Percentiles rank a stretch among this genome's conserved stretches.
Conservation (phyloP, 1,284 basidiomycete species). For the Pseudozyma sp. region DNA sequence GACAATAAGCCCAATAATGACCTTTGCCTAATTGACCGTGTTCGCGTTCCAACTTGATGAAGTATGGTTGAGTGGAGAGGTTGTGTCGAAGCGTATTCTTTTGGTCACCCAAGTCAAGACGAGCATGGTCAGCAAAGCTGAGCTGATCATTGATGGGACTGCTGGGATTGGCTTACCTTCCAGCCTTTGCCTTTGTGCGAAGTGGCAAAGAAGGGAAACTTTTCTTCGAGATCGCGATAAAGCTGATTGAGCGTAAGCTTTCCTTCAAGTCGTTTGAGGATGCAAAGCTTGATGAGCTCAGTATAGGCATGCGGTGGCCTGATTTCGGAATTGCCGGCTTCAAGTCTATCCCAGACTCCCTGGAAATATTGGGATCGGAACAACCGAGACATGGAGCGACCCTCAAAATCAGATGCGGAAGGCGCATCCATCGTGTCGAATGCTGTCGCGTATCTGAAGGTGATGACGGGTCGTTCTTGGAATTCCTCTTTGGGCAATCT, state of each 20-base stretch:
- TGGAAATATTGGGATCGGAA: slow-evolving; percentile 36
- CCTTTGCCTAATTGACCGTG: slow-evolving; percentile 40
- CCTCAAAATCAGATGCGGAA: background rate
- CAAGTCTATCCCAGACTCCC: slow-evolving; percentile 27
- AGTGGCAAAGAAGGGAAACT: slow-evolving; percentile 40
- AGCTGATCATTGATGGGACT: background rate
- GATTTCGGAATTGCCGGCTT: slow-evolving; percentile 11
- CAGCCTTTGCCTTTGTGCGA: slow-evolving; percentile 37
- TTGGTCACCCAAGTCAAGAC: background rate
- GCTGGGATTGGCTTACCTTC: slow-evolving; percentile 26
- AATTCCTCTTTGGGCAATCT: no score
- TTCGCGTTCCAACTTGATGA: slow-evolving; percentile 45
- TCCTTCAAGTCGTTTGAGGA: slow-evolving; percentile 34
- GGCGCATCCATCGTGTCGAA: no score
- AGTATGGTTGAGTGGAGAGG: slow-evolving; percentile 46
- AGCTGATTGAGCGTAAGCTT: slow-evolving; percentile 46
- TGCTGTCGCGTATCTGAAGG: background rate
- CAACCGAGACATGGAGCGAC: slow-evolving; percentile 14
- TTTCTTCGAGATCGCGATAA: slow-evolving; percentile 38
- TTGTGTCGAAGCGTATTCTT: slow-evolving; percentile 56
- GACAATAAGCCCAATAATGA: slow-evolving; percentile 48
- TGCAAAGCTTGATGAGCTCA: slow-evolving; percentile 52
- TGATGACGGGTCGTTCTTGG: background rate
- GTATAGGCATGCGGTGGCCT: slow-evolving; percentile 36
- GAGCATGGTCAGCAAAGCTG: background rate